phyloP scores from a whole-genome alignment of 768 basidiomycete genomes.

The Mycena filopes region DNA sequence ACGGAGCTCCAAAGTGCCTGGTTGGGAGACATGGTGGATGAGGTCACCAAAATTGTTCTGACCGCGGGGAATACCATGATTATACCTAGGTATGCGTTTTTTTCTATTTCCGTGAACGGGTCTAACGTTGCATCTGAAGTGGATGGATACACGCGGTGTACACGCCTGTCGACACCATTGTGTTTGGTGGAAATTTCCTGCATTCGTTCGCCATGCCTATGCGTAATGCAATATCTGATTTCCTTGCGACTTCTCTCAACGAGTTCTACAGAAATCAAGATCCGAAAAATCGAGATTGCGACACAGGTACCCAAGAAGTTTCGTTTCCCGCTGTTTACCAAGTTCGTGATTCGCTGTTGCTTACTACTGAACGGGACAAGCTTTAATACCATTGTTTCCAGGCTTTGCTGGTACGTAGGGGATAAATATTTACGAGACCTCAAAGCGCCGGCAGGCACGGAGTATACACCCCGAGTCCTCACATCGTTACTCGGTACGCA shows the following conservation, averaged over 20 bases:
- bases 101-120: not conserved
- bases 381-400: constrained; percentile 41
- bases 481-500: constrained; percentile 74
- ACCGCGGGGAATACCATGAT: constrained; percentile 88
- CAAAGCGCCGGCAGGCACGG: constrained; percentile 54
- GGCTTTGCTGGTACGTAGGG: constrained; percentile 91
- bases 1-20: constrained; percentile 91
- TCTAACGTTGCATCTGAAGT: constrained; percentile 38
- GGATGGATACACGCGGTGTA: constrained; percentile 99
- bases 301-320: constrained; percentile 95
- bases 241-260: not conserved
- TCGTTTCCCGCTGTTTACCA: constrained; percentile 84
- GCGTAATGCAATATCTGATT: constrained; percentile 61
- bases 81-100: constrained; percentile 65
- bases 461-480: constrained; percentile 65
- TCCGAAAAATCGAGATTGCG: constrained; percentile 91
- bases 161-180: constrained; percentile 91
- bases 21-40: constrained; percentile 93
- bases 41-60: constrained; percentile 87
- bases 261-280: constrained; percentile 74
- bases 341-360: constrained; percentile 53
- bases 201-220: constrained; percentile 91
- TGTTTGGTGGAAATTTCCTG: constrained; percentile 97
- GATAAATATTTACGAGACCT: constrained; percentile 84
- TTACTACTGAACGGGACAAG: constrained; percentile 25